phyloP scores from a whole-genome alignment of 768 basidiomycete genomes.

The Pleurotus sapidus region DNA sequence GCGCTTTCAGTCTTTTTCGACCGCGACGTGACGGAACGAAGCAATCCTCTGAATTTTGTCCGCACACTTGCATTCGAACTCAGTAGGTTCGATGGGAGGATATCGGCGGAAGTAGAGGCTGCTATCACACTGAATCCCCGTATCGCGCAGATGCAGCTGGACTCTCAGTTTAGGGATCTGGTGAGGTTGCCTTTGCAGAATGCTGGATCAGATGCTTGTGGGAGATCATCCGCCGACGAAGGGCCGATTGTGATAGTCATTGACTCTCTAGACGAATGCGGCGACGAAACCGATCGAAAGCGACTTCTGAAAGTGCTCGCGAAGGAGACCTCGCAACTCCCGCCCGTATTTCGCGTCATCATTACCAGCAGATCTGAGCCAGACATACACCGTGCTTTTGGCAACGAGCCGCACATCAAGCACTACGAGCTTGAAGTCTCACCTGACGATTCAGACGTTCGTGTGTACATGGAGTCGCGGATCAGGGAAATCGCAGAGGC shows the following conservation, averaged over 20 bases:
- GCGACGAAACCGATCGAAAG: constrained; percentile 9
- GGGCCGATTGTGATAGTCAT: constrained; percentile 16
- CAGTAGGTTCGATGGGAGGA: constrained; percentile 25
- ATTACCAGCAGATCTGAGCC: constrained; percentile 23
- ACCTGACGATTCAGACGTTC: neutral
- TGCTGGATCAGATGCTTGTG: neutral
- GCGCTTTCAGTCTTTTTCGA: constrained; percentile 33
- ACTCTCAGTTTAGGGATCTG: constrained; percentile 28
- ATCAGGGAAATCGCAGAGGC: neutral
- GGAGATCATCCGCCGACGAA: neutral
- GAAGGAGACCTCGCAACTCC: constrained; percentile 15
- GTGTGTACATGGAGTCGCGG: neutral
- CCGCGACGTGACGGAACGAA: constrained; percentile 24
- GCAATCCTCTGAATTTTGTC: constrained; percentile 25
- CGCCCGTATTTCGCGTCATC: constrained; percentile 24
- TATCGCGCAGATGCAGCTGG: constrained; percentile 24
- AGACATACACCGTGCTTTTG: constrained; percentile 16
- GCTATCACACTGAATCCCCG: constrained; percentile 23
- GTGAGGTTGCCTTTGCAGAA: constrained; percentile 25
- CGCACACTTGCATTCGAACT: constrained; percentile 33
- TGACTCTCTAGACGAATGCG: constrained; percentile 24
- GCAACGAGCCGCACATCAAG: neutral
- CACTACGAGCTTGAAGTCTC: neutral
- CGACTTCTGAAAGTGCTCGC: constrained; percentile 19
- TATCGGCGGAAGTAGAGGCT: constrained; percentile 20